Base-by-base conservation (phyloP, 192 early-diverging fungal genomes). In the Diversispora epigaea region DNA sequence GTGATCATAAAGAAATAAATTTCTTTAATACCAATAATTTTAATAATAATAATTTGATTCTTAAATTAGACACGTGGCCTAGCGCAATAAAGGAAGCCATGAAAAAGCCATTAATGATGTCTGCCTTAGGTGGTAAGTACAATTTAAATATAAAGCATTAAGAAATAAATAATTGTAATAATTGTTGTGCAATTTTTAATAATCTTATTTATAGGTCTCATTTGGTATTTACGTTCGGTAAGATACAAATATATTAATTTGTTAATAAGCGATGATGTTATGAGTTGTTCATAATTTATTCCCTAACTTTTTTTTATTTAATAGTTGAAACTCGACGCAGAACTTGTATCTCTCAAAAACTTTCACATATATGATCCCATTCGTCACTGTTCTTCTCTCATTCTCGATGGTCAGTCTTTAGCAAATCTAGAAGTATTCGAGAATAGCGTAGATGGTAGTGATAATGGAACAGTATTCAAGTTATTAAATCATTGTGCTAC, bases 321-420 rank as follows among this genome's bases (percentile, higher is more conserved):
- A 50, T 79, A 90, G 85, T 87, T 97, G 25, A 95, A 94, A 79
- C 82, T 98, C 32, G 98, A 99, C 73, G 77, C 77, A 10, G 92
- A 94, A 63, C 80, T 98, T 25, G 80, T 95, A 17, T 96, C 96
- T 4, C 88, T 93, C 46, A 84, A 86, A 43, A 97, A 97, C 80
- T 91, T 99, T 77, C 78, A 85, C 25, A 44, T 77, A 3, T 99
- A 99, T 78, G 87, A 95, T 68, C 96, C 96, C 11, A 86, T 96
- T 68, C 87, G 90, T 55, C 87, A 89, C 39, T 79, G 82, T 1
- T 85, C 87, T 9, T 91, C 92, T 12, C 82, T 98, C 19, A 86
- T 97, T 19, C 85, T 99, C 43, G 96, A 99, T 69, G 96, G 95
- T 4, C 95, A 95, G 61, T 96, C 98, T 1, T 79, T 99, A 17